phyloP scores from a whole-genome alignment of 345 rosid genomes.

The Hevea brasiliensis region DNA sequence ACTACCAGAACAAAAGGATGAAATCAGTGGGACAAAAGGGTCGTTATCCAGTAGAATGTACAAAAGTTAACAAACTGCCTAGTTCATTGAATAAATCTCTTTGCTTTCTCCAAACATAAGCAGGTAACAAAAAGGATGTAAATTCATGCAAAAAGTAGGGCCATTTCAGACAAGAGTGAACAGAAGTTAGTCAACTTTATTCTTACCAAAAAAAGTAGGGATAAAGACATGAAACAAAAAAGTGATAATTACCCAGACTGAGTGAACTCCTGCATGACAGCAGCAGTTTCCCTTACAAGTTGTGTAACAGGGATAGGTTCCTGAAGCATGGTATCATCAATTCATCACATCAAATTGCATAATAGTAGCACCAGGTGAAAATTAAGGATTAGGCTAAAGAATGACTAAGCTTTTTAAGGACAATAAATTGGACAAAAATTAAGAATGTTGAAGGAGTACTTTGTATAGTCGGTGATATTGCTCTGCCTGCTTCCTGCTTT shows the following conservation, averaged over 20 bases:
- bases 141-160: not conserved
- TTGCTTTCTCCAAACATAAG: not conserved
- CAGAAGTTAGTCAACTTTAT: not conserved
- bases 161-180: too few species aligned
- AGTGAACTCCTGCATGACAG: slow-evolving; percentile 99
- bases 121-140: not conserved
- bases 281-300: slow-evolving; percentile 94
- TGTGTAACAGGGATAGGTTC: slow-evolving; percentile 98
- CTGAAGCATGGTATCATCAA: slow-evolving; percentile 31
- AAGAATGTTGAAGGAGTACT: slow-evolving; percentile 33
- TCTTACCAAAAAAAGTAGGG: not conserved
- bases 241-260: slow-evolving; percentile 74
- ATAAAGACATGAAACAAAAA: not conserved
- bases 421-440: not conserved
- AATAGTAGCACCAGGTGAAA: not conserved
- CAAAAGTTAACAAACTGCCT: not conserved
- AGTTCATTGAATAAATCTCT: not conserved
- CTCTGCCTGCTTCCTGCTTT: slow-evolving; percentile 94
- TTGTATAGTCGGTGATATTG: slow-evolving; percentile 79
- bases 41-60: not conserved
- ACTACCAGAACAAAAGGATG: slow-evolving; percentile 35
- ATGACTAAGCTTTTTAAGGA: too few species aligned
- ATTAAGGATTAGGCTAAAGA: too few species aligned
- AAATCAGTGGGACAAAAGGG: not conserved
- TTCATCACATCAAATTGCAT: not conserved